Evolutionary conservation across 2,329 filamentous ascomycete genomes (phyloP).

Genomic region (Raffaelea albimanens): DNA sequence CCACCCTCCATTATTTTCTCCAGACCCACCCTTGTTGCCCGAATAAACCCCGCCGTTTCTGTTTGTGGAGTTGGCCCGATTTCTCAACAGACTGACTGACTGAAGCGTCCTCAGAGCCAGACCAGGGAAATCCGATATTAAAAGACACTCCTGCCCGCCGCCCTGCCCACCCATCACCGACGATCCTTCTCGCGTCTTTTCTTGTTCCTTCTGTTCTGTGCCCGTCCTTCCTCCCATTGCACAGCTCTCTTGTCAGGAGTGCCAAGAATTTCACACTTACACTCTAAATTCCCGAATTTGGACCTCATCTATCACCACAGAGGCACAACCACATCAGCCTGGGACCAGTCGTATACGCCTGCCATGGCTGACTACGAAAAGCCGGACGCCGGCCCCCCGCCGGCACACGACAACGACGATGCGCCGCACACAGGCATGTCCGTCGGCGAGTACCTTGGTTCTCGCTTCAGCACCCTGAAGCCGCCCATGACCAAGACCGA

Average conservation of each 20-base stretch:
- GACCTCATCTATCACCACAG: too few species aligned
- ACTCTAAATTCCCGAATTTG: not conserved
- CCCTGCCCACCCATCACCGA: too few species aligned
- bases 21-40: too few species aligned
- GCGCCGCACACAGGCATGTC: slow-evolving; percentile 41
- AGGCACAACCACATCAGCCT: too few species aligned
- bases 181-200: not conserved
- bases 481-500: slow-evolving; percentile 44
- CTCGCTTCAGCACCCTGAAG: slow-evolving; percentile 46
- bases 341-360: not conserved
- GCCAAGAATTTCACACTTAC: not conserved
- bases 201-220: not conserved
- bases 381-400: slow-evolving; percentile 2
- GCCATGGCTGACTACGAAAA: slow-evolving; percentile 15
- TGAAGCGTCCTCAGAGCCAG: too few species aligned
- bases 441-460: slow-evolving; percentile 33
- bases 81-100: too few species aligned
- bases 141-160: too few species aligned
- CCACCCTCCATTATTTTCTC: too few species aligned
- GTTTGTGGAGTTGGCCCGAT: too few species aligned
- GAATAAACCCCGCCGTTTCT: too few species aligned
- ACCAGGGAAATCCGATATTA: too few species aligned
- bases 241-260: not conserved
- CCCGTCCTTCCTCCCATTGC: too few species aligned
- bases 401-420: slow-evolving; percentile 15